Conservation (phyloP, 495 filamentous ascomycete genomes). For the Penicillium goetzii region DNA sequence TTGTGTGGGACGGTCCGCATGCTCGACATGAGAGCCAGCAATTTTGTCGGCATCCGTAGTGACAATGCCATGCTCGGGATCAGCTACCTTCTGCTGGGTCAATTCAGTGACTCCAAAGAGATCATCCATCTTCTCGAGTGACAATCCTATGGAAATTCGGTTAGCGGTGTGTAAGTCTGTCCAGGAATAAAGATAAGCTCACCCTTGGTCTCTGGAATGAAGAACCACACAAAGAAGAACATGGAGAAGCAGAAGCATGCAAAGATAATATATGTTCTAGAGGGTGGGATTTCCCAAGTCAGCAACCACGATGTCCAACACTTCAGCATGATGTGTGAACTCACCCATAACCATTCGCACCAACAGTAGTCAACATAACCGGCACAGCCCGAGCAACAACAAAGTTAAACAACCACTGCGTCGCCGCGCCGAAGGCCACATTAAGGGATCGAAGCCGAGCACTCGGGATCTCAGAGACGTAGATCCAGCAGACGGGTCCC, state of each 20-base stretch:
- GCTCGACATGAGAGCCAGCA: constrained; percentile 8
- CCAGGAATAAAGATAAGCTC: not conserved
- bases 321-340: constrained; percentile 6
- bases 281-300: not conserved
- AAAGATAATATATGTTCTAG: constrained; percentile 48
- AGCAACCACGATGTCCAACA: constrained; percentile 45
- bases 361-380: constrained; percentile 58
- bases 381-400: constrained; percentile 46
- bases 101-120: constrained; percentile 54
- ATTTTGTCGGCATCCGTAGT: constrained; percentile 16
- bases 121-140: constrained; percentile 53
- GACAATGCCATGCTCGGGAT: constrained; percentile 22
- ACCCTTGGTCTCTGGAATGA: constrained; percentile 76
- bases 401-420: constrained; percentile 56
- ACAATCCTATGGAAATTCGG: constrained; percentile 31
- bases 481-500: constrained; percentile 81
- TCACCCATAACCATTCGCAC: constrained; percentile 61
- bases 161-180: not conserved
- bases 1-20: not conserved
- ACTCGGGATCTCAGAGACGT: constrained; percentile 73
- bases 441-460: constrained; percentile 68
- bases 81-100: constrained; percentile 25
- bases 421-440: constrained; percentile 69
- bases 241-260: constrained; percentile 66
- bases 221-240: constrained; percentile 71